Evolutionary conservation across 345 rosid species (phyloP).

Genomic region (Citropsis articulata): DNA sequence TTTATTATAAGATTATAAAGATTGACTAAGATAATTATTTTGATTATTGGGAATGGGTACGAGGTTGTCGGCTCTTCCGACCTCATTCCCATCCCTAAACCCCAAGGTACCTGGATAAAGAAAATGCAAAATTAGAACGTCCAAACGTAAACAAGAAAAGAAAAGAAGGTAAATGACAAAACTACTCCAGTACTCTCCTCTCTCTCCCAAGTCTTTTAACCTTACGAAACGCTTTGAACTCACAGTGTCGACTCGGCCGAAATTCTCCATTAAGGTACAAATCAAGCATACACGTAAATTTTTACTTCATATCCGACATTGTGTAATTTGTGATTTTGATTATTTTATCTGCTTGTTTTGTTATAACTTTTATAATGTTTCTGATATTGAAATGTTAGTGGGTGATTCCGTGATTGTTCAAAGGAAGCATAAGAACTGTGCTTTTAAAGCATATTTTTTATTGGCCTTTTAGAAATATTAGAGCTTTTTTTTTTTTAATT

Average conservation of each 20-base stretch:
- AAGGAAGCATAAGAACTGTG: neutral
- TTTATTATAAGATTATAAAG: too few relatives aligned
- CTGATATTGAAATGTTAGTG: neutral
- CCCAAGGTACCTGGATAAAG: too few relatives aligned
- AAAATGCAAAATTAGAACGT: too few relatives aligned
- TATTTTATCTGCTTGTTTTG: neutral
- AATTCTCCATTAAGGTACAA: neutral
- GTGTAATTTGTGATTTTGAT: neutral
- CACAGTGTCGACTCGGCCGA: neutral
- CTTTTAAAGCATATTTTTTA: neutral
- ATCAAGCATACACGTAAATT: too few relatives aligned
- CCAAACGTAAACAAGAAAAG: too few relatives aligned
- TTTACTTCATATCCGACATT: neutral
- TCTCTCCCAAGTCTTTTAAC: too few relatives aligned
- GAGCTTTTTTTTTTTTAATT: too few relatives aligned
- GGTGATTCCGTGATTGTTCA: neutral
- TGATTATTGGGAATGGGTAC: too few relatives aligned
- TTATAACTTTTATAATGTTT: neutral
- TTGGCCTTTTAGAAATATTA: neutral
- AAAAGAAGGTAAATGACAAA: too few relatives aligned
- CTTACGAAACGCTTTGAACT: neutral
- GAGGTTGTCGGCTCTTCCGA: fast-evolving
- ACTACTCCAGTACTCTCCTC: too few relatives aligned
- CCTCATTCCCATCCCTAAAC: too few relatives aligned
- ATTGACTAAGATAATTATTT: too few relatives aligned